Base-by-base conservation (phyloP, 257 asterid genomes). In the Avicennia marina region DNA sequence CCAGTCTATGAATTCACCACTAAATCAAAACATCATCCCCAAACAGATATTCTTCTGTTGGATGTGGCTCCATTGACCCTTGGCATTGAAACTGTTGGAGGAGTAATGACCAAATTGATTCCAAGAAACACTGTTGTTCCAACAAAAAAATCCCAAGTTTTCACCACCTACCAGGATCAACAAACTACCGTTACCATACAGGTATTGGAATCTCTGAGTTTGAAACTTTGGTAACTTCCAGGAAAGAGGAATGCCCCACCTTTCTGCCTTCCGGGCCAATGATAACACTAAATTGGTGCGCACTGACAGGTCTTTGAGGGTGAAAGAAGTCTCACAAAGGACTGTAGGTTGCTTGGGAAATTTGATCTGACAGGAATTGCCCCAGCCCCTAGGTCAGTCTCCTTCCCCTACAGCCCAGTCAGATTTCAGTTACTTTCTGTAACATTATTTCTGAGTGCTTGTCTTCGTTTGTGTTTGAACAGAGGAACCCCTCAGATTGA, bases 401-500 rank as follows among this genome's bases (percentile, higher is more conserved):
- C 6, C 21, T 56, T n/a, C n/a, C 10, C 6, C 52, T 9, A 18
- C 27, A 6, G 6, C 2, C 13, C n/a, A 2, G 8, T 29, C 34
- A 29, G 4, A 4, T 4, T 29, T 29, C 34, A 29, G 34, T 29
- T 29, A 8, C 34, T n/a, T 45, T 45, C 19, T 10, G 29, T 18
- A 45, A 6, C 29, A 4, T 9, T 1, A 11, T 2, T 1, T 27
- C 13, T 21, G 0, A 20, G 11, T 11, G 0, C 2, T 20, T 20
- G n/a, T 13, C 11, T 29, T 2, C 2, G 5, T 10, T 38, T 58
- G 15, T 13, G 0, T 7, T 12, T 45, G 12, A 5, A 46, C 58
- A 79, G 83, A 71, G 87, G 87, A 68, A 74, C 79, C 24, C 81
- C 87, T 31, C 81, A 80, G 44, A 80, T 80, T 3, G 87, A 80